Evolutionary conservation across 352 stramenopile genomes (phyloP).

Genomic region (Globisporangium radiosum): DNA sequence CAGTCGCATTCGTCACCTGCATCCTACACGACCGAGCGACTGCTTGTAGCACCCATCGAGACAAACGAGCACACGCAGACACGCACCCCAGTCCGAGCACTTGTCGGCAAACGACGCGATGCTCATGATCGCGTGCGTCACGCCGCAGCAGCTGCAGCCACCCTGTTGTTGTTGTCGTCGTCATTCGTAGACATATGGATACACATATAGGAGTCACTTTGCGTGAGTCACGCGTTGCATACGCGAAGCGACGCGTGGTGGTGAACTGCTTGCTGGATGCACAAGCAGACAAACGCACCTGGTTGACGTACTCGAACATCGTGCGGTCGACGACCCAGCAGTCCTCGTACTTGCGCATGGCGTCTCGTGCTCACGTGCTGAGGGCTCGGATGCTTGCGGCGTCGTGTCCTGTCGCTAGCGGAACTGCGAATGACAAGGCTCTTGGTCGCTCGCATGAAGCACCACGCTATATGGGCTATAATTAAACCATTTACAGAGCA

Average conservation of each 20-base stretch:
- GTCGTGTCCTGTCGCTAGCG: not conserved
- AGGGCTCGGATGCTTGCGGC: not conserved
- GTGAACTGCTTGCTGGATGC: not conserved
- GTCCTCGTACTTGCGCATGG: constrained; percentile 72
- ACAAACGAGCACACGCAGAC: not conserved
- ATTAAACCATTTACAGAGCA: too few species aligned
- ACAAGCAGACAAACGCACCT: constrained; percentile 23
- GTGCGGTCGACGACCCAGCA: constrained; percentile 89
- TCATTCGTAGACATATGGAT: too few species aligned
- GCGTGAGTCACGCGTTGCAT: not conserved
- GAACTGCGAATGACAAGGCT: constrained; percentile 1
- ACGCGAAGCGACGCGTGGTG: too few species aligned
- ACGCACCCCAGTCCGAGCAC: constrained; percentile 85
- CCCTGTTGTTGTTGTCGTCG: constrained; percentile 31
- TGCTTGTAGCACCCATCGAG: too few species aligned
- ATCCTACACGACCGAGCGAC: too few species aligned
- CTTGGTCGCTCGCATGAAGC: not conserved
- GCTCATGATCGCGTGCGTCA: constrained; percentile 85
- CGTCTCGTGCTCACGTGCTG: not conserved
- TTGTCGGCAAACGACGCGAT: constrained; percentile 74
- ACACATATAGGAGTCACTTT: not conserved
- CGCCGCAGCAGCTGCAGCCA: constrained; percentile 88
- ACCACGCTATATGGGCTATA: not conserved
- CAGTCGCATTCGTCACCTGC: too few species aligned
- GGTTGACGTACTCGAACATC: constrained; percentile 93